These are phyloP conservation scores for Cydonia oblonga DNA, from an alignment of 331 rosid species.

Conservation along the genomic window DNA sequence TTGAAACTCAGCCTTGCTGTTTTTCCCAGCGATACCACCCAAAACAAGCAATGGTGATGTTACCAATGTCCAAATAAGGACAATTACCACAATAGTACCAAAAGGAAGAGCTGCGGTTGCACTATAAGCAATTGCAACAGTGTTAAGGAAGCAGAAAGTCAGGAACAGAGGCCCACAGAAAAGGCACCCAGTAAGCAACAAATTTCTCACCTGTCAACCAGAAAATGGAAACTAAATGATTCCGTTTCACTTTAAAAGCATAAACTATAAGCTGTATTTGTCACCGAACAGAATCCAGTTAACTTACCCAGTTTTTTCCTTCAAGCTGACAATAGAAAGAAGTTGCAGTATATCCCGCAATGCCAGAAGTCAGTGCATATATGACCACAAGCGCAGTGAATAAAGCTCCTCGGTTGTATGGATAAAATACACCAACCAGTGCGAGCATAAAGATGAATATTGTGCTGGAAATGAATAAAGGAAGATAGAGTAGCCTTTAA, in stretches of 20 bases:
- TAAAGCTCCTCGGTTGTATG: slow-evolving; percentile 90
- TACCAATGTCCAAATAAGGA: slow-evolving; percentile 88
- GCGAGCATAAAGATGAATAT: slow-evolving; percentile 90
- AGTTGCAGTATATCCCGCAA: slow-evolving; percentile 85
- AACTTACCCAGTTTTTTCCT: slow-evolving; percentile 78
- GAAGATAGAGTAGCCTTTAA: slow-evolving; percentile 6
- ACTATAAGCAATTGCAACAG: slow-evolving; percentile 82
- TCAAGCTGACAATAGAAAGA: slow-evolving; percentile 92
- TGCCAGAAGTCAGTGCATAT: slow-evolving; percentile 96
- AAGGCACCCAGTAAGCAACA: slow-evolving; percentile 85
- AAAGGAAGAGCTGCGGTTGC: slow-evolving; percentile 98
- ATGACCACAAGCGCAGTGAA: slow-evolving; percentile 91
- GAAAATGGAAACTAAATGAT: slow-evolving; percentile 12
- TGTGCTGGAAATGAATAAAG: slow-evolving; percentile 46
- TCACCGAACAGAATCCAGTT: slow-evolving; percentile 2
- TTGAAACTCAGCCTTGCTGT: slow-evolving; percentile 81
- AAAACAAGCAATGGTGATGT: slow-evolving; percentile 88
- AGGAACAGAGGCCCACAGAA: slow-evolving; percentile 15
- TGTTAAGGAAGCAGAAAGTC: slow-evolving; percentile 92
- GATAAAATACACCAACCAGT: slow-evolving; percentile 88
- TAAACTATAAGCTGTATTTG: background rate
- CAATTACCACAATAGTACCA: slow-evolving; percentile 82
- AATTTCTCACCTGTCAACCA: slow-evolving; percentile 74
- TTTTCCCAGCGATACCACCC: slow-evolving; percentile 97
- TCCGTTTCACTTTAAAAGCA: slow-evolving; percentile 5